Evolutionary conservation across 78 protist genomes (phyloP), one percentile per base, ranked within the genome.

Genomic region (Dictyostelium brefeldianum): DNA sequence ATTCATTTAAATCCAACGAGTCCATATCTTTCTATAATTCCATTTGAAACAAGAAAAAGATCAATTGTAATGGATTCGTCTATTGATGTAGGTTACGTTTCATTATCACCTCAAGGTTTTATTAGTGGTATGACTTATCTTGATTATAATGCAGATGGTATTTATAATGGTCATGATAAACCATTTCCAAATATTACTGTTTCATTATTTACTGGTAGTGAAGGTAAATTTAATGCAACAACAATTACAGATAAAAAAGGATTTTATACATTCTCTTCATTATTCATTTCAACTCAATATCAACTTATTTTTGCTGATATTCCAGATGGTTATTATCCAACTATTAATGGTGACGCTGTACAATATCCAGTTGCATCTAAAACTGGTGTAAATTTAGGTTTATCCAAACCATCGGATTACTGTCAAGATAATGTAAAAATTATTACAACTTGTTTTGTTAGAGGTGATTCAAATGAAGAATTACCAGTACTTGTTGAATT

Each of bases 101-200:
- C 56, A 15, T 29, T n/a, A 18, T 27, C 56, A 1, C 81, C 90
- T 15, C 54, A 77, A 29, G 90, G 90, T 31, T 82, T 53, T 43
- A 82, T 82, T 53, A 27, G 80, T 53, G 90, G 90, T 59, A 22
- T 50, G 50, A 27, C 90, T 10, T 82, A 69, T 53, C 29, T 70
- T 0, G 90, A 82, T 82, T 82, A 69, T 22, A 82, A 82, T 70
- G 54, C 80, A 1, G 71, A 82, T 70, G 80, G 80, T 82, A 1
- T 70, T 12, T 53, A 36, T 10, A 53, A 70, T 12, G 1, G 20
- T 1, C 29, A 12, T n/a, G 90, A 82, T 70, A 59, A 18, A 2
- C 27, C 31, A 8, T 51, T 12, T 41, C 81, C 70, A 50, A 53
- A 53, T 53, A 82, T 82, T 3, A 82, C 90, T 3, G 90, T 82